Evolutionary conservation across 75 land plant species (phyloP), one percentile per base, ranked within the genome.

Genomic region (Ceratopteris richardii): DNA sequence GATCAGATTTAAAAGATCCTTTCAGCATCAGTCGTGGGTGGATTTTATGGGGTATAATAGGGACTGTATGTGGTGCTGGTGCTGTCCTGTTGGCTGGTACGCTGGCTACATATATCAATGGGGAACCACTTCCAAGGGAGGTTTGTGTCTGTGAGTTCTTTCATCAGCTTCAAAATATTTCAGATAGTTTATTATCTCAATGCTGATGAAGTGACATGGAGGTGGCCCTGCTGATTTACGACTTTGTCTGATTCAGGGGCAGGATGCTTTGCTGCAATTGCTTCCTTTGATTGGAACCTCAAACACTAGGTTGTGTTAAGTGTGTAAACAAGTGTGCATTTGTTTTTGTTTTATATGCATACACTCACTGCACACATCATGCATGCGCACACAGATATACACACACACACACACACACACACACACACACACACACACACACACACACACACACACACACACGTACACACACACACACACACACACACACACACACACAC

Each of bases 221-320:
- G 42, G 42, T 40, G 42, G 9, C 9, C 42, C 9, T 40, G 42
- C 42, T 40, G 42, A 14, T 40, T 40, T 40, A n/a, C n/a, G n/a
- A n/a, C n/a, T 6, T 54, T 21, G 13, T 28, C 17, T 20, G 21
- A 37, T 62, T 56, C 60, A 73, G 76, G 70, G 64, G 10, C 46
- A 44, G 36, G 98, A 94, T 89, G 95, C 98, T 29, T 68, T 94
- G 26, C 58, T 81, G 51, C 90, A 66, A 18, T 76, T 94, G 75
- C 65, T 83, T 62, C 98, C 98, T 41, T 64, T 94, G 24, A 90
- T 94, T 69, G 98, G 98, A 25, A 71, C 85, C 30, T 94, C 98
- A 29, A 77, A 56, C 61, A 42, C 87, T 40, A 94, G 96, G 98
- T 80, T 3, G 17, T 4, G 2, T 46, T 21, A 46, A 46, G 37